A percentile compares a stretch with the other conserved stretches of the same genome.
Conservation (phyloP, 2,329 filamentous ascomycete species). For the Botrytis medusae region DNA sequence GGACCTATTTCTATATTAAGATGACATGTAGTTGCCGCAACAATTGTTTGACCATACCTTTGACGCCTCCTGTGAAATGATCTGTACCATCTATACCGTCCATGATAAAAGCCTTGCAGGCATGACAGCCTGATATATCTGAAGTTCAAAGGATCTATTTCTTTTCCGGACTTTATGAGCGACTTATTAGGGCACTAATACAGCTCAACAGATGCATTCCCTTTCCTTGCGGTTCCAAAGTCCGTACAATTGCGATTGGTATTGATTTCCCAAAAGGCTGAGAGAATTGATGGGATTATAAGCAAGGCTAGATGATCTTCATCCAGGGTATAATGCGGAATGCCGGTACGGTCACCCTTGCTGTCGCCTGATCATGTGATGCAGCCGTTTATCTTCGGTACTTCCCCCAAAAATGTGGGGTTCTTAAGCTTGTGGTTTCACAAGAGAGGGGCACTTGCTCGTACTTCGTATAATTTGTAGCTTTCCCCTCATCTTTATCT, state of each 20-base stretch:
- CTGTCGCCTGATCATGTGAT: conserved; percentile 16
- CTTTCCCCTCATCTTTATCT: conserved; percentile 14
- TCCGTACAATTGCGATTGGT: background rate
- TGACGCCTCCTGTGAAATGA: conserved; percentile 50
- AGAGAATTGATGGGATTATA: background rate
- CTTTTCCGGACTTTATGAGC: background rate
- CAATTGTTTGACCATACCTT: conserved; percentile 43
- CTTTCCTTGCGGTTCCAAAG: background rate
- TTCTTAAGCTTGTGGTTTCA: conserved; percentile 1
- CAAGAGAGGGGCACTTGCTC: background rate
- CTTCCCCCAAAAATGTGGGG: conserved; percentile 7
- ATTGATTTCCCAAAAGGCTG: background rate
- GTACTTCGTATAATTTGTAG: background rate
- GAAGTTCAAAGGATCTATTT: background rate
- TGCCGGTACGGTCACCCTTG: background rate
- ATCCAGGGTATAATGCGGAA: background rate
- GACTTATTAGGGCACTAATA: background rate
- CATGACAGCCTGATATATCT: conserved; percentile 26
- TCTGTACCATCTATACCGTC: conserved; percentile 64
- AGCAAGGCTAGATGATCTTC: conserved; percentile 13
- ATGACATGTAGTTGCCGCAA: background rate
- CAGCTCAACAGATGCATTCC: background rate
- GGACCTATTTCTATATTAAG: conserved; percentile 44
- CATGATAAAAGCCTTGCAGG: conserved; percentile 47
- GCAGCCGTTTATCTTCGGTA: background rate